These are phyloP conservation scores for Lachancea fermentati DNA, from an alignment of 805 yeast genomes.

Conservation along the genomic window DNA sequence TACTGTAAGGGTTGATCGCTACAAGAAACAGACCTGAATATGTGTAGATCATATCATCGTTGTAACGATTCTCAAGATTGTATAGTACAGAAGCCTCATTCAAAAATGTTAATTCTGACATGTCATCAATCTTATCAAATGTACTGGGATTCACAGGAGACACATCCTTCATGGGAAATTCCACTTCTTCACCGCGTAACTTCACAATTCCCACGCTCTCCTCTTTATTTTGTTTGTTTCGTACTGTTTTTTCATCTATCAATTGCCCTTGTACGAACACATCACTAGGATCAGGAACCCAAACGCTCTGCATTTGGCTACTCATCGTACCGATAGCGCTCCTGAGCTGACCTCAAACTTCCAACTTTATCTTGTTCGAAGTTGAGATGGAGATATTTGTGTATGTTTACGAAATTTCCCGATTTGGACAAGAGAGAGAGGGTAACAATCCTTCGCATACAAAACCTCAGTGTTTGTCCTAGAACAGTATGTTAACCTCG, in stretches of 20 bases:
- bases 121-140: slow-evolving; percentile 86
- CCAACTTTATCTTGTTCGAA: not conserved
- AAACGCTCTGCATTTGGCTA: slow-evolving; percentile 14
- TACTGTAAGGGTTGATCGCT: slow-evolving; percentile 87
- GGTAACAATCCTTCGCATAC: not conserved
- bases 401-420: not conserved
- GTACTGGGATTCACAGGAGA: slow-evolving; percentile 70
- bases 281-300: slow-evolving; percentile 30
- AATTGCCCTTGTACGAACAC: slow-evolving; percentile 28
- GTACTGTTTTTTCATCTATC: slow-evolving; percentile 13
- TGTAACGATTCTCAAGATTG: slow-evolving; percentile 72
- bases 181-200: slow-evolving; percentile 14
- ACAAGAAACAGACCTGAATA: slow-evolving; percentile 93
- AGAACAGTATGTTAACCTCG: no score
- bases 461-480: no score
- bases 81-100: slow-evolving; percentile 95
- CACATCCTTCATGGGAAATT: slow-evolving; percentile 33
- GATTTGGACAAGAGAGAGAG: not conserved
- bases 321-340: not conserved
- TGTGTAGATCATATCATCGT: slow-evolving; percentile 77
- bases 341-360: slow-evolving; percentile 1
- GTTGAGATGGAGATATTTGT: not conserved
- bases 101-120: slow-evolving; percentile 91
- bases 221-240: slow-evolving; percentile 19
- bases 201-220: slow-evolving; percentile 18